Evolutionary conservation across 2,329 filamentous ascomycete species (phyloP), one percentile per base, ranked within the genome.

Genomic region (Sordariomycetes sp.): DNA sequence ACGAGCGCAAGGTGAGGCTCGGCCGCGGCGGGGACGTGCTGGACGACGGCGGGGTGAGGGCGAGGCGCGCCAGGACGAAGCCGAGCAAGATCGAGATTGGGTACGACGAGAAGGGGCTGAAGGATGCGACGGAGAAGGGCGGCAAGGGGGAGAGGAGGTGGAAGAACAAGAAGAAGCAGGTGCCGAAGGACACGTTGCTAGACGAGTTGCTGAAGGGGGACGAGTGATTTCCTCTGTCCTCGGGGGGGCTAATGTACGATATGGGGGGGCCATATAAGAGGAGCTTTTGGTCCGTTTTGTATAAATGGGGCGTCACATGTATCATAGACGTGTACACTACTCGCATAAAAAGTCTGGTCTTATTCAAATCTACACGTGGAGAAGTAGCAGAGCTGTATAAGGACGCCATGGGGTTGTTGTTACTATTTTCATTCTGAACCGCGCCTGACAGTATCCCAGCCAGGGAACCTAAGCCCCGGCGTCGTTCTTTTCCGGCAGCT

Each of bases 1-100:
- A 88, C 3, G 67, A 72, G 2, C 76, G 89, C 53, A 76, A 74
- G 16, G 73, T 88, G 51, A 81, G 85, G 8, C 71, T 88, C 3
- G 88, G 88, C 57, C 70, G 68, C 61, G 72, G 71, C 57, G 68
- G 68, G 37, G 64, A 62, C 16, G 67, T 64, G 6, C 66, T 68
- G 0, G 72, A 76, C 32, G 79, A 79, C 46, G 76, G 76, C 4
- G 77, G 75, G 3, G 74, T 78, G 56, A 71, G 77, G 48, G 70
- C 75, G 57, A 59, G 50, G 60, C 58, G 54, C 10, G 70, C 65
- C 2, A 62, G 68, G 57, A 76, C 71, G 65, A 60, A 65, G 1
- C 65, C 67, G 62, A 72, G 73, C 53, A 71, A 78, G n/a, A 65
- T 59, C 20, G 57, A 59, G 56, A 52, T 58, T 32, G 56, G 56